Conservation (phyloP, 345 rosid genomes). For the Limnanthes douglasii region DNA sequence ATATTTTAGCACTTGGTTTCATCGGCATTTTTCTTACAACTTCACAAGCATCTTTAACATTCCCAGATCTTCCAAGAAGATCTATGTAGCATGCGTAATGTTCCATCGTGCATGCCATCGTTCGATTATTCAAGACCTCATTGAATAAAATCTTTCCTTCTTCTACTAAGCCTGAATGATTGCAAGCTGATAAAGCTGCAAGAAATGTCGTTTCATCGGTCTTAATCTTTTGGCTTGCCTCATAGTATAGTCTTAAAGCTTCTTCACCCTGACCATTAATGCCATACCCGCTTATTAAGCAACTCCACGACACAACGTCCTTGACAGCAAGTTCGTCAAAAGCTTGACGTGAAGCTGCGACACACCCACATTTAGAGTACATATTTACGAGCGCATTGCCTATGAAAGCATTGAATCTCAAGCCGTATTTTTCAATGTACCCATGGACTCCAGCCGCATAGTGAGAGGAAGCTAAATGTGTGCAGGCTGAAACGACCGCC, state of each 20-base stretch:
- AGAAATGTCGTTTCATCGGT: constrained; percentile 29
- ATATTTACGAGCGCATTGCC: constrained; percentile 40
- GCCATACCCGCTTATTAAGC: constrained; percentile 31
- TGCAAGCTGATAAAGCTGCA: constrained; percentile 41
- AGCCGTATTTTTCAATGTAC: constrained; percentile 24
- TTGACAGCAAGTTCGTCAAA: constrained; percentile 25
- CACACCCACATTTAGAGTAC: constrained; percentile 42
- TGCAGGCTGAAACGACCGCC: constrained; percentile 34
- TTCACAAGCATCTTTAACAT: constrained; percentile 25
- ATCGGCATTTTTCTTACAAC: constrained; percentile 29
- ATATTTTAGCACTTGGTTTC: constrained; percentile 27
- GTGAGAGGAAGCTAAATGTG: constrained; percentile 11
- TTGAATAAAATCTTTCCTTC: constrained; percentile 32
- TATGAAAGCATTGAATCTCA: constrained; percentile 13
- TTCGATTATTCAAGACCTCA: constrained; percentile 7
- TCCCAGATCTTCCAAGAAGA: constrained; percentile 45
- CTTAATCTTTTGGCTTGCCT: constrained; percentile 22
- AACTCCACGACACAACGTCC: constrained; percentile 41
- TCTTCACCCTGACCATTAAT: constrained; percentile 40
- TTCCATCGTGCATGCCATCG: constrained; percentile 17
- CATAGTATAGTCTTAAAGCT: constrained; percentile 29
- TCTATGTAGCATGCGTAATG: constrained; percentile 42
- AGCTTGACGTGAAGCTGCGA: constrained; percentile 19
- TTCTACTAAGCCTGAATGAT: constrained; percentile 28
- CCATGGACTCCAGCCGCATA: constrained; percentile 25